phyloP scores from a whole-genome alignment of 192 early-diverging fungal genomes.

The Mortierella hygrophila region DNA sequence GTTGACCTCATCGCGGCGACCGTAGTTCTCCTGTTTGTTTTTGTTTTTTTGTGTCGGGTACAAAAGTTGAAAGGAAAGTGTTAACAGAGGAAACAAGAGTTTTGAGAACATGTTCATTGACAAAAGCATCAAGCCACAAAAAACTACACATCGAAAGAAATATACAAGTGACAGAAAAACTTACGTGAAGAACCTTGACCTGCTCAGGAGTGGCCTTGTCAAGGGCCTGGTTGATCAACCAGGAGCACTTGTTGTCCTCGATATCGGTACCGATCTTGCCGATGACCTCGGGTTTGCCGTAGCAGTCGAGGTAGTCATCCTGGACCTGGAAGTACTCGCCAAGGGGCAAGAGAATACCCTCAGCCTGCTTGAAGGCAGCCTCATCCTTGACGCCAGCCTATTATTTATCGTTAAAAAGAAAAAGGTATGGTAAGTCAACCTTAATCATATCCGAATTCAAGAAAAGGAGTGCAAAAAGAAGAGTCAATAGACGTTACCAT shows the following conservation, averaged over 20 bases:
- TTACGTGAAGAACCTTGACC: conserved; percentile 83
- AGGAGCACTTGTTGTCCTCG: conserved; percentile 99
- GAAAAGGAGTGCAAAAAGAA: not conserved
- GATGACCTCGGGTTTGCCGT: conserved; percentile 88
- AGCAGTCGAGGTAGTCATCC: conserved; percentile 99
- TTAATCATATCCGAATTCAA: not conserved
- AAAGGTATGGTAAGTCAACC: not conserved
- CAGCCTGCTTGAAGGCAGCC: conserved; percentile 83
- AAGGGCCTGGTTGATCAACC: conserved; percentile 96
- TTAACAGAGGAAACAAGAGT: not conserved
- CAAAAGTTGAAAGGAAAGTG: not conserved
- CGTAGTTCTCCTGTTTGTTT: conserved; percentile 88
- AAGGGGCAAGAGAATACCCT: conserved; percentile 90
- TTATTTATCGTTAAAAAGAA: not conserved
- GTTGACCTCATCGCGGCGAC: conserved; percentile 82
- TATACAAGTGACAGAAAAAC: not conserved
- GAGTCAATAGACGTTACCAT: conserved; percentile 65
- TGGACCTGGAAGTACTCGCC: conserved; percentile 99
- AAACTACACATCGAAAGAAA: not conserved
- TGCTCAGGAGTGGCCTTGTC: conserved; percentile 83
- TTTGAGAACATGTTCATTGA: not conserved
- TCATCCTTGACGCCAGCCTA: conserved; percentile 85
- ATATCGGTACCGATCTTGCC: conserved; percentile 99
- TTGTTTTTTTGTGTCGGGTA: not conserved
- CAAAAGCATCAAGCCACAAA: not conserved